phyloP scores from a whole-genome alignment of 495 filamentous ascomycete genomes.

The Clavariopsis aquatica region DNA sequence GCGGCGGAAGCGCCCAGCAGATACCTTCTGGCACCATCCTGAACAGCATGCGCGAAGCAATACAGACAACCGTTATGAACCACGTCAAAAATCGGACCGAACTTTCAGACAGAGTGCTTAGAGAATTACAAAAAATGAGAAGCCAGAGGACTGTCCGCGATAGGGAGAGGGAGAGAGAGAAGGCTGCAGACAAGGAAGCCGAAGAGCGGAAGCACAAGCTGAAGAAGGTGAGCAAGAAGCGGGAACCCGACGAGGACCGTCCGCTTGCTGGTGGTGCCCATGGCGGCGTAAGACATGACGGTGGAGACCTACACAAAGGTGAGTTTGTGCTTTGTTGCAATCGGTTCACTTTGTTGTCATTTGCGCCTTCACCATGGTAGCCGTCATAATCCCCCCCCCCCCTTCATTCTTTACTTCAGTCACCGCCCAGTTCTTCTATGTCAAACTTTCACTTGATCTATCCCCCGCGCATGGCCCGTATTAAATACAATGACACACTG shows the following conservation, averaged over 20 bases:
- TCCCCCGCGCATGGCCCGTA: too few species aligned
- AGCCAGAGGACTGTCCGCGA: conserved; percentile 47
- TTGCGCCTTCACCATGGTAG: neutral
- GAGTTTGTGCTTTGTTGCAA: neutral
- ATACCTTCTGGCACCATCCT: conserved; percentile 34
- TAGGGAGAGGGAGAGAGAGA: conserved; percentile 38
- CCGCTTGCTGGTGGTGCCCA: conserved; percentile 47
- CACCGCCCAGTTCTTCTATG: too few species aligned
- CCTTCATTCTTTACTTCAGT: neutral
- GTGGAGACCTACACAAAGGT: conserved; percentile 47
- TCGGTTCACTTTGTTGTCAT: neutral
- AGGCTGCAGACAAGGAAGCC: conserved; percentile 33
- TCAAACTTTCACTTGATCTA: too few species aligned
- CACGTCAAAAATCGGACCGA: conserved; percentile 30
- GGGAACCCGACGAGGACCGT: conserved; percentile 40
- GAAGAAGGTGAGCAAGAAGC: conserved; percentile 41
- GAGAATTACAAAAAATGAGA: conserved; percentile 74
- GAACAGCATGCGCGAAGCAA: conserved; percentile 36
- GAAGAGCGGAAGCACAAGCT: conserved; percentile 40
- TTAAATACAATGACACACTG: too few species aligned
- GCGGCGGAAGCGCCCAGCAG: conserved; percentile 16
- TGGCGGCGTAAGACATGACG: conserved; percentile 47
- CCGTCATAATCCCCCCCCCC: too few species aligned
- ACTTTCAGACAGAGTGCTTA: conserved; percentile 61
- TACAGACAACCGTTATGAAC: conserved; percentile 34